Base-by-base conservation (phyloP, 1,139 yeast species). In the Taiozyma sp. region DNA sequence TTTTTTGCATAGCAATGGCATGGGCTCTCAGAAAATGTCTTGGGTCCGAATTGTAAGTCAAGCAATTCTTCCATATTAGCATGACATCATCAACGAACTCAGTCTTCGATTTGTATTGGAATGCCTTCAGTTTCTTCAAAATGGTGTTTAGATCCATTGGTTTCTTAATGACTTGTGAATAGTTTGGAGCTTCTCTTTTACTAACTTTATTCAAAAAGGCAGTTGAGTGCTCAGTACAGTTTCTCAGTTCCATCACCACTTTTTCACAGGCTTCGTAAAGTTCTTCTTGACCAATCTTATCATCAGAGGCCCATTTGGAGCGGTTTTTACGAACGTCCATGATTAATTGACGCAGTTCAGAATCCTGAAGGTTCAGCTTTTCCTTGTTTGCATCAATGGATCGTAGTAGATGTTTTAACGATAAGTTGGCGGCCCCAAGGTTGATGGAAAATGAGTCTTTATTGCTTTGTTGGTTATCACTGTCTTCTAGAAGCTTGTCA, bases 91-190 rank as follows among this genome's bases (percentile, higher is more conserved):
- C 96, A 24, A 91, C 96, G 74, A 93, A 93, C 59, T 88, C 96
- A 56, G 83, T 80, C 63, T 92, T 93, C 46, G 91, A 87, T 59
- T 78, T 80, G 66, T 93, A 93, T 56, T 88, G 92, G 54, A 89
- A 81, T 4, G 79, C 74, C 63, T 91, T 91, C 60, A 95, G 73
- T 65, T 92, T 93, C 63, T 91, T 92, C 84, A 91, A 78, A 14
- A 95, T 97, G 0, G 98, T 92, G 63, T 91, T 92, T 58, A 95
- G 75, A 65, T 95, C 99, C 99, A 95, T 95, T 32, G 99, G 99
- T 52, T 81, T 83, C 62, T 91, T 92, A 61, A 95, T 92, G 43
- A 95, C 79, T 52, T 84, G 83, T 54, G 91, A 91, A 70, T 95
- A 95, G 65, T 93, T 92, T 8, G 99, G 99, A 0, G 99, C 99